Base-by-base conservation (phyloP, 1,284 basidiomycete species). In the Puccinia horiana region DNA sequence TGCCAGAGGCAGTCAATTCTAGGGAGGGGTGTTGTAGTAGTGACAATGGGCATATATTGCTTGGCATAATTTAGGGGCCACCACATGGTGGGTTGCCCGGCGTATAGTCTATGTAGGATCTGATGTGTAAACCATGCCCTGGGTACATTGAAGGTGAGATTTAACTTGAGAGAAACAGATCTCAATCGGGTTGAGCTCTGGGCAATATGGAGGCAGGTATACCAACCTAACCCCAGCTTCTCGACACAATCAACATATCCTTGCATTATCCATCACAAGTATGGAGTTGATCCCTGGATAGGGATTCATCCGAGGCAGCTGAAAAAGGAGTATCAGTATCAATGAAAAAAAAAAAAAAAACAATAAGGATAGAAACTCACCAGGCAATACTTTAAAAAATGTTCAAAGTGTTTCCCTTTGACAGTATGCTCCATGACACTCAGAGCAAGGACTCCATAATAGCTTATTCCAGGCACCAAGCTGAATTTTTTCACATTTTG, bases 161-260 rank as follows among this genome's bases (percentile, higher is more conserved):
- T 65, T 65, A 9, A 65, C 63, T 20, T 65, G 63, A 16, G 63
- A 65, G 16, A 65, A 65, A 32, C 29, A 35, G 3, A 65, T 12
- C 63, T 65, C 37, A 42, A 65, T 65, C 8, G 32, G 63, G n/a
- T 65, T 65, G 32, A 65, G 37, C 23, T 65, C 63, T 16, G 63
- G 63, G 63, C 32, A 32, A 20, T 65, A 65, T 8, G 63, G 20
- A 9, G 63, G 37, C 2, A 65, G 32, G 26, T 32, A 65, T 1
- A 65, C 20, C 2, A 65, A 9, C 32, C 37, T 8, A 6, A 65
- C 63, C 18, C 63, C 63, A 37, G 63, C 63, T 5, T 18, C 16
- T 29, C 20, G 6, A 65, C 32, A 65, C 14, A 65, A n/a, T 42
- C 37, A 4, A 37, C 4, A 16, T 18, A 42, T 65, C 6, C 37